These are phyloP conservation scores for Cyberlindnera meyerae DNA, from an alignment of 805 yeast genomes.

Conservation along the genomic window DNA sequence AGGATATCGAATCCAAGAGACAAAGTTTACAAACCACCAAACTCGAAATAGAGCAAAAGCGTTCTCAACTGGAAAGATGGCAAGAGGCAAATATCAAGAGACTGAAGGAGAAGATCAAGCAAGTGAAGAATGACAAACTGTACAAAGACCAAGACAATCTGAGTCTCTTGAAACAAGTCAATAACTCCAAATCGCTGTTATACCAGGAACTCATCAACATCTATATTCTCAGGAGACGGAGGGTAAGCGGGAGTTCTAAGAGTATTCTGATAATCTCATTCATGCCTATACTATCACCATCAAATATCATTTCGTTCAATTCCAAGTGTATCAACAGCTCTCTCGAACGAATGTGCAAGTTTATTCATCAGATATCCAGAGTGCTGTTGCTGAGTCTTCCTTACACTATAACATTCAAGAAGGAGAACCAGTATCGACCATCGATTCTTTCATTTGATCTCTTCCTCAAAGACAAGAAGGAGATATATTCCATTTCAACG, in stretches of 20 bases:
- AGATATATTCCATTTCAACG: constrained; percentile 15
- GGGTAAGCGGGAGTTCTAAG: constrained; percentile 10
- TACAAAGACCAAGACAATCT: constrained; percentile 13
- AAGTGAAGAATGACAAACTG: constrained; percentile 2
- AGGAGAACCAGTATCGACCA: constrained; percentile 4
- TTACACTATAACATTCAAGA: constrained; percentile 8
- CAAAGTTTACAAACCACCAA: too few relatives aligned
- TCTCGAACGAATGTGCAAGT: constrained; percentile 15
- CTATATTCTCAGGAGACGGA: constrained; percentile 18
- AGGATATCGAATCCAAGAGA: too few relatives aligned
- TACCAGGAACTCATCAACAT: constrained; percentile 23
- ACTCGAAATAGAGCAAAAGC: too few relatives aligned
- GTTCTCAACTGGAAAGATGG: constrained; percentile 1
- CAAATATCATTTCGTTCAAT: constrained; percentile 15
- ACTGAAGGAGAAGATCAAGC: neutral
- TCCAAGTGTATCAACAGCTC: constrained; percentile 18
- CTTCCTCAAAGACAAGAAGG: constrained; percentile 3
- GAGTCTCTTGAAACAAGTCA: constrained; percentile 20
- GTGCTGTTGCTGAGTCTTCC: constrained; percentile 17
- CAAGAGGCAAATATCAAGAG: neutral
- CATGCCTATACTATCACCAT: constrained; percentile 19
- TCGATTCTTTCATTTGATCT: constrained; percentile 6
- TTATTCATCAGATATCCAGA: constrained; percentile 15
- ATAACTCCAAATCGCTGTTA: constrained; percentile 19
- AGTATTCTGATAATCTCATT: constrained; percentile 19